A percentile compares a stretch with the other conserved stretches of the same genome.
Conservation (phyloP, 2,329 filamentous ascomycete species). For the Penicillium olsonii region DNA sequence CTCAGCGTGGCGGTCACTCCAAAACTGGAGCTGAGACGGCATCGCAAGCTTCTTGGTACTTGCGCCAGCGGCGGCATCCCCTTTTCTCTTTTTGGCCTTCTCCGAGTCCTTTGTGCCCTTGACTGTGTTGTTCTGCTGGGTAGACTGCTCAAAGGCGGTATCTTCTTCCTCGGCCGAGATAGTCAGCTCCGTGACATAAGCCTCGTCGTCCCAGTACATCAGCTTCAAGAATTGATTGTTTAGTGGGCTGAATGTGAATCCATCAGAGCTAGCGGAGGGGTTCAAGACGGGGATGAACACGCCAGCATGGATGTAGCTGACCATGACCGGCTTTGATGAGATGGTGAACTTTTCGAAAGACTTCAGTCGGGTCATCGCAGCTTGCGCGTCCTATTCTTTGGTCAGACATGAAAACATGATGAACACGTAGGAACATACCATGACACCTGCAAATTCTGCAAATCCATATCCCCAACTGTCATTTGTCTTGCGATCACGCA, state of each 20-base stretch:
- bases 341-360: conserved; percentile 76
- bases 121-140: conserved; percentile 25
- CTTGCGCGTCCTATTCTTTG: conserved; percentile 64
- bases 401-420: background rate
- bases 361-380: conserved; percentile 70
- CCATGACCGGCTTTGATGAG: conserved; percentile 68
- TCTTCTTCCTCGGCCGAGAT: conserved; percentile 57
- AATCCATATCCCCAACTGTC: conserved; percentile 82
- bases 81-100: conserved; percentile 50
- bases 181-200: conserved; percentile 67
- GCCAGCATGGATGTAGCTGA: conserved; percentile 79
- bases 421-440: conserved; percentile 41
- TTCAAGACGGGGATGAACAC: conserved; percentile 77
- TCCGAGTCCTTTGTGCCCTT: conserved; percentile 44
- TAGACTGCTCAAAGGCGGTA: conserved; percentile 16
- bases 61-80: conserved; percentile 40
- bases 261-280: conserved; percentile 57
- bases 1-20: conserved; percentile 70
- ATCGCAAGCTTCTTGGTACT: conserved; percentile 52
- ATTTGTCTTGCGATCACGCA: conserved; percentile 70
- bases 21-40: conserved; percentile 69
- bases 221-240: conserved; percentile 68
- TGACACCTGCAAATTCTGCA: conserved; percentile 75
- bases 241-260: conserved; percentile 69
- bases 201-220: conserved; percentile 74